Evolutionary conservation across 1,139 yeast species (phyloP), one percentile per base, ranked within the genome.

Genomic region (Hemisphaericaspora subhashii): DNA sequence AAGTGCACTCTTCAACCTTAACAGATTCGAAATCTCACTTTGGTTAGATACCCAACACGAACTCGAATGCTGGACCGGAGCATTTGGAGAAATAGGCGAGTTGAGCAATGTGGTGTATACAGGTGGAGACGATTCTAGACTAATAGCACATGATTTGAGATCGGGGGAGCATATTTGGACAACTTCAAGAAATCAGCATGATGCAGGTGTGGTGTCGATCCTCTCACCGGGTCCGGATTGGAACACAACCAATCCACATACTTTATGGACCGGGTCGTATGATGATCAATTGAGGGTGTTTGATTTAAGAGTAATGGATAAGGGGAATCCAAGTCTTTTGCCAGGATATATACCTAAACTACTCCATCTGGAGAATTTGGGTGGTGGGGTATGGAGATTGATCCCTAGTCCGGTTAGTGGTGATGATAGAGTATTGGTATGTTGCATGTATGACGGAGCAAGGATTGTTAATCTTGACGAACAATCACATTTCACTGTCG

Each of bases 381-480:
- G 90, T 1, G 98, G 98, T 6, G 98, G 98, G 1, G 98, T 90
- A 3, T 92, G 98, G 98, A 68, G 96, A 49, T 69, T 92, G 41
- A 64, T 81, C 2, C 96, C 96, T 2, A 67, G 76, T 27, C 82
- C 84, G 0, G 41, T 46, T 1, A 48, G 49, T 3, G 53, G 55
- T 10, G 76, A 72, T 38, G 57, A 73, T 37, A 57, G 77, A 42
- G 66, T 90, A 1, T 64, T 90, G 38, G 81, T 82, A 0, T 90
- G 98, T 55, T 88, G 97, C 55, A 92, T 92, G 98, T 90, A 92
- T 53, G 92, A 88, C 51, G 98, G 98, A 11, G 96, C 96, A 1
- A 70, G 90, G 41, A 66, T 89, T 1, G 61, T 86, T 1, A 57
- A 58, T 23, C 60, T 67, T 5, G 50, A 41, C 5, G 54, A 55